Evolutionary conservation across 768 basidiomycete genomes (phyloP).

Genomic region (Daedaleopsis nitida): DNA sequence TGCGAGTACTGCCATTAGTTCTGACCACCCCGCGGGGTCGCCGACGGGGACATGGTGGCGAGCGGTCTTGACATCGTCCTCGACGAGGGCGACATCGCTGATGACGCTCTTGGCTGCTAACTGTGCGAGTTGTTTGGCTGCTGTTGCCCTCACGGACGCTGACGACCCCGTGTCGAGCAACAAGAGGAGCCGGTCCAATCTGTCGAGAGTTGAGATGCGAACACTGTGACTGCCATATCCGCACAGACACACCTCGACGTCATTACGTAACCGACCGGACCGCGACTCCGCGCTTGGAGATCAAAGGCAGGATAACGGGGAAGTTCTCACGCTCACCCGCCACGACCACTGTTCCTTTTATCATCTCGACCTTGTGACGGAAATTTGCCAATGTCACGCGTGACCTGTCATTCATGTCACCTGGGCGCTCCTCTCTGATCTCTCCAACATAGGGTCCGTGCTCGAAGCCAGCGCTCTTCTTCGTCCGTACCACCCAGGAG

Average conservation of each 20-base stretch:
- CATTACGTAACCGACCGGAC: conserved; percentile 63
- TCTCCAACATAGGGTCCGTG: conserved; percentile 2
- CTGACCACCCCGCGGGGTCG: conserved; percentile 84
- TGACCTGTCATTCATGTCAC: conserved; percentile 27
- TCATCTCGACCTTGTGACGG: conserved; percentile 50
- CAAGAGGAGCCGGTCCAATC: conserved; percentile 95
- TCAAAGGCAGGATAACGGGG: conserved; percentile 45
- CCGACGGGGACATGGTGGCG: conserved; percentile 58
- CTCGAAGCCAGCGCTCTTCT: background rate
- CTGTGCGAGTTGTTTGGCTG: conserved; percentile 94
- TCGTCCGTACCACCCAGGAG: background rate
- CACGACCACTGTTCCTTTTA: conserved; percentile 53
- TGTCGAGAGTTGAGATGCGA: conserved; percentile 32
- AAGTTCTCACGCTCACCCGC: conserved; percentile 45
- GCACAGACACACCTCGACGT: conserved; percentile 61
- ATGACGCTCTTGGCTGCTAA: conserved; percentile 85
- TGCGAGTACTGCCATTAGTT: conserved; percentile 89
- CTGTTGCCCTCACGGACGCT: conserved; percentile 86
- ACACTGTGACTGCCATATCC: conserved; percentile 23
- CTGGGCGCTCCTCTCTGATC: conserved; percentile 12
- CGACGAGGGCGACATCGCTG: conserved; percentile 71
- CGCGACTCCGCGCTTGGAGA: conserved; percentile 46
- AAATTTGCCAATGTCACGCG: conserved; percentile 42
- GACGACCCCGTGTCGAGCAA: conserved; percentile 96
- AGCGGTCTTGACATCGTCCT: conserved; percentile 71